Evolutionary conservation across 345 rosid species (phyloP).

Genomic region (Triadica sebifera): DNA sequence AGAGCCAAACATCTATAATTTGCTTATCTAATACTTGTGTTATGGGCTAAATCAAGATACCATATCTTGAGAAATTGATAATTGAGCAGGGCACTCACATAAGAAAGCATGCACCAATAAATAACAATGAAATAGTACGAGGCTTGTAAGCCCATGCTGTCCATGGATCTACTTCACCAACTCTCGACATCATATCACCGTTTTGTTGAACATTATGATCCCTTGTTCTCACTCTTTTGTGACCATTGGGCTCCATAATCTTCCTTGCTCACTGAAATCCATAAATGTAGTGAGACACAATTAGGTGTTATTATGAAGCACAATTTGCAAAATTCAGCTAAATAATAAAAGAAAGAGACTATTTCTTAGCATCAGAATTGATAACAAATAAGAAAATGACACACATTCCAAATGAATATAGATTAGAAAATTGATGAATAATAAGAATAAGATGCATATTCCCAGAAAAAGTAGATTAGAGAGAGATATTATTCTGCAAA

Average conservation of each 20-base stretch:
- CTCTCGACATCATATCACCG: constrained; percentile 40
- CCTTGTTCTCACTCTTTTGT: constrained; percentile 47
- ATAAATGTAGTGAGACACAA: not conserved
- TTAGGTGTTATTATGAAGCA: not conserved
- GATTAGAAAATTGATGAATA: not conserved
- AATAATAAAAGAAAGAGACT: not conserved
- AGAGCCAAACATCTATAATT: not conserved
- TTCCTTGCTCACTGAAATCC: constrained; percentile 30
- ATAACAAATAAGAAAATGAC: not conserved
- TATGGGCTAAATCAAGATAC: not conserved
- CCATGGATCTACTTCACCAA: constrained; percentile 89
- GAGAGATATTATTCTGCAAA: not conserved
- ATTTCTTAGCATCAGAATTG: not conserved
- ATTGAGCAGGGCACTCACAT: constrained; percentile 55
- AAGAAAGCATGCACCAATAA: constrained; percentile 88
- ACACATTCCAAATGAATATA: not conserved
- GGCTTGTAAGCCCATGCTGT: constrained; percentile 99
- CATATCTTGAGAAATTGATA: not conserved
- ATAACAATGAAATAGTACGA: constrained; percentile 80
- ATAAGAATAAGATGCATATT: not conserved
- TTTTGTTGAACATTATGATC: constrained; percentile 51
- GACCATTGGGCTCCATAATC: constrained; percentile 63
- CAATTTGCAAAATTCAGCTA: not conserved
- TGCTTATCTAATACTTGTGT: not conserved
- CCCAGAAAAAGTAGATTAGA: no score